Base-by-base conservation (phyloP, 2,329 filamentous ascomycete genomes). In the Penicillium frequentans region DNA sequence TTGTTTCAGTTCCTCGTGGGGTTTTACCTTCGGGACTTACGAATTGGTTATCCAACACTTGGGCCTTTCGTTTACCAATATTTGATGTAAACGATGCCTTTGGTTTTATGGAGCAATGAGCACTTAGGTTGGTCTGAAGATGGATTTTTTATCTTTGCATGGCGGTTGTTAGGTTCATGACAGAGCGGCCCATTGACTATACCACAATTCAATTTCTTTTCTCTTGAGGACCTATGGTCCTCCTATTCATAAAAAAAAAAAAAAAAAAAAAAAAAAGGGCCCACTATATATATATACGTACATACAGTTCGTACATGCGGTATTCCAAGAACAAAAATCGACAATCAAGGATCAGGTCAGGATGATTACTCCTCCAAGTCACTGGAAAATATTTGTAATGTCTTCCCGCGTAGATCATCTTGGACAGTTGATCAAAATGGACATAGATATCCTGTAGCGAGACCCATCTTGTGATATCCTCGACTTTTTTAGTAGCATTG, bases 151-250 rank as follows among this genome's bases (percentile, higher is more conserved):
- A 39, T 51, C 51, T 51, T 56, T 60, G 62, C 60, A 66, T 66
- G 57, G 57, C 56, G 52, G 60, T 35, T 56, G 37, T 57, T 56
- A 47, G 29, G 52, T 59, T 63, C 55, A 57, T 59, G 52, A 52
- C 53, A 54, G 42, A 50, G 52, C 57, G 49, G 56, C 52, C 50
- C 46, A 52, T 67, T 60, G 45, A 57, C 56, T 61, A 66, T 67
- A 64, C 63, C 64, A 64, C 58, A 64, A 64, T 57, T 58, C 31
- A 50, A 55, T 60, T 57, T 52, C 45, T 44, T 55, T 51, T 57
- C 51, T 49, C 39, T 10, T 23, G 26, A 46, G 53, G 56, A 42
- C 21, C 53, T 26, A 26, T 42, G 8, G 49, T 42, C 35, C 21
- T 54, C n/a, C 10, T 31, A 26, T 53, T 53, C 27, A 14, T 56